Evolutionary conservation across 1,284 basidiomycete genomes (phyloP).

Genomic region (Hortiboletus rubellus): DNA sequence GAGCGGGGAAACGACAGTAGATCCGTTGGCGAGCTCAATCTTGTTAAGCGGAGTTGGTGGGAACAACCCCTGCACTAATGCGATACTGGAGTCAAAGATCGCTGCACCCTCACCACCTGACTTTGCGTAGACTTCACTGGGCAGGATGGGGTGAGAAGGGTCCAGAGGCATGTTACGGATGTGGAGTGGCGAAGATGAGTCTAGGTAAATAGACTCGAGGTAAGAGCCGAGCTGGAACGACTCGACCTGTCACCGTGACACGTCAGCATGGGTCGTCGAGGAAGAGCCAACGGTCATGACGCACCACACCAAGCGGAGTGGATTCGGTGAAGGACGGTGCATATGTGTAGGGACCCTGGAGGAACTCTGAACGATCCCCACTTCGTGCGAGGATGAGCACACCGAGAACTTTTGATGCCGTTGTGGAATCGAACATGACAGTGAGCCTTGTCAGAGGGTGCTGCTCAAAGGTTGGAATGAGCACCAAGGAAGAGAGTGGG

Average conservation of each 20-base stretch:
- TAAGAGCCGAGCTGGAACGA: conserved; percentile 69
- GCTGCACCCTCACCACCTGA: conserved; percentile 79
- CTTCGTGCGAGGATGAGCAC: conserved; percentile 81
- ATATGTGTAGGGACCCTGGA: conserved; percentile 73
- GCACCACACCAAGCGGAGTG: conserved; percentile 79
- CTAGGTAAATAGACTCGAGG: conserved; percentile 71
- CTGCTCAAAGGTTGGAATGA: neutral
- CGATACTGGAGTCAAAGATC: conserved; percentile 81
- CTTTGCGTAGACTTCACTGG: conserved; percentile 70
- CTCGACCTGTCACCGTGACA: conserved; percentile 51
- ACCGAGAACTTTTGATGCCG: conserved; percentile 70
- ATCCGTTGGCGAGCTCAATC: conserved; percentile 78
- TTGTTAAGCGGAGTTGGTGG: conserved; percentile 69
- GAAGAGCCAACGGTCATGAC: conserved; percentile 20
- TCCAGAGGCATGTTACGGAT: conserved; percentile 60
- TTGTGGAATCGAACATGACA: conserved; percentile 18
- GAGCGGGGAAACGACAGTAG: conserved; percentile 68
- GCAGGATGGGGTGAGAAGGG: conserved; percentile 35
- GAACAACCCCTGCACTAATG: conserved; percentile 76
- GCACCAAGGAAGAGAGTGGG: conserved; percentile 7
- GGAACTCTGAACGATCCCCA: conserved; percentile 73
- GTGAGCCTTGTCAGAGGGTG: neutral
- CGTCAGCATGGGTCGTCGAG: neutral
- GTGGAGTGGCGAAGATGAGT: conserved; percentile 53
- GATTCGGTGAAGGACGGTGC: conserved; percentile 68